Conservation (phyloP, 768 basidiomycete genomes). For the Amanita thiersii region DNA sequence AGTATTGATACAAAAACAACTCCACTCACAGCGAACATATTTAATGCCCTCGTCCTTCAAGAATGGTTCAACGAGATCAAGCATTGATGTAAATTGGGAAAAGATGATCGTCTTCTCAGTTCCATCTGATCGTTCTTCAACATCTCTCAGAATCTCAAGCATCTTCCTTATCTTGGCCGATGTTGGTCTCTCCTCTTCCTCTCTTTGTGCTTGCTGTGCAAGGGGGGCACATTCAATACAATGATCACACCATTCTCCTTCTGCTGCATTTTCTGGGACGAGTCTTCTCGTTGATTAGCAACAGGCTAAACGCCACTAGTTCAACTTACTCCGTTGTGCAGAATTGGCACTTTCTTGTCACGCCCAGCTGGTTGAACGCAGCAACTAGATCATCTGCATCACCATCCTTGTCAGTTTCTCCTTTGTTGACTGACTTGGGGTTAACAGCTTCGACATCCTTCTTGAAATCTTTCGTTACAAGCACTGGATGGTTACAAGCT, state of each 20-base stretch:
- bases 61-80: conserved; percentile 84
- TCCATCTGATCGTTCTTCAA: conserved; percentile 47
- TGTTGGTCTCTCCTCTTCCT: conserved; percentile 49
- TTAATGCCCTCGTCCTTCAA: conserved; percentile 56
- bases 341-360: conserved; percentile 69
- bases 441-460: conserved; percentile 73
- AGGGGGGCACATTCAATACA: conserved; percentile 56
- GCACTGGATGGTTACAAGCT: conserved; percentile 89
- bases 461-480: conserved; percentile 72
- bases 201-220: conserved; percentile 36
- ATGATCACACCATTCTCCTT: conserved; percentile 33
- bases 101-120: conserved; percentile 95
- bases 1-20: conserved; percentile 6
- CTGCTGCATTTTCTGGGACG: conserved; percentile 25
- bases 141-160: conserved; percentile 58
- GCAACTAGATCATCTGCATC: conserved; percentile 71
- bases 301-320: neutral
- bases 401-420: conserved; percentile 41
- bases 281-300: conserved; percentile 23
- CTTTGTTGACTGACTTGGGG: conserved; percentile 43
- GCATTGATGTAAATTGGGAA: conserved; percentile 85
- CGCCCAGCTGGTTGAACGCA: conserved; percentile 62
- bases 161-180: conserved; percentile 88
- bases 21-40: conserved; percentile 77
- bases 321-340: conserved; percentile 60